Percentiles rank a stretch among this genome's conserved stretches.
Evolutionary conservation across 2,329 filamentous ascomycete genomes (phyloP).

Genomic region (Pestalotiopsis sp.): DNA sequence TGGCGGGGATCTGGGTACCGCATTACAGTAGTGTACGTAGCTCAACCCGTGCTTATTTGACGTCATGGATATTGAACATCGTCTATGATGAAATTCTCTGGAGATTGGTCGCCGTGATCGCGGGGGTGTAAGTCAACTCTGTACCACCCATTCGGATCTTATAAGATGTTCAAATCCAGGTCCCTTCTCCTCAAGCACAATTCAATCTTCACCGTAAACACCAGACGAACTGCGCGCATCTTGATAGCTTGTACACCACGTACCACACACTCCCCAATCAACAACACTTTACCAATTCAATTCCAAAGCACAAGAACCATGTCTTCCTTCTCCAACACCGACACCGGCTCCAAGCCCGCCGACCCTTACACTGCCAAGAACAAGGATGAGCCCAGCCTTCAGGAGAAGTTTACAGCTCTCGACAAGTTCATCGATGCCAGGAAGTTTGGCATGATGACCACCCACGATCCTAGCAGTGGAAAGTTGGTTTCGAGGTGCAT

Average conservation of each 20-base stretch:
- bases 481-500: slow-evolving; percentile 81
- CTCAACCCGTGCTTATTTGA: slow-evolving; percentile 9
- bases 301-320: slow-evolving; percentile 37
- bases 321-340: slow-evolving; percentile 59
- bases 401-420: slow-evolving; percentile 78
- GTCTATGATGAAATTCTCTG: slow-evolving; percentile 14
- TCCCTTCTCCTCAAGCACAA: not conserved
- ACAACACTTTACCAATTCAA: not conserved
- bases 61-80: slow-evolving; percentile 11
- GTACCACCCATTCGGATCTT: not conserved
- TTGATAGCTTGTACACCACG: not conserved
- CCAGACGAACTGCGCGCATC: not conserved
- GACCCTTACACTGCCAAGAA: slow-evolving; percentile 81
- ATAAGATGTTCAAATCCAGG: slow-evolving; percentile 9
- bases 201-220: not conserved
- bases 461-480: slow-evolving; percentile 65
- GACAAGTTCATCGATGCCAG: slow-evolving; percentile 68
- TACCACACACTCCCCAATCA: not conserved
- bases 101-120: not conserved
- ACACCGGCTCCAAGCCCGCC: slow-evolving; percentile 63
- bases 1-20: not conserved
- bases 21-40: not conserved
- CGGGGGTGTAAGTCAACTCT: slow-evolving; percentile 6
- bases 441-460: slow-evolving; percentile 93
- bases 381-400: slow-evolving; percentile 64